phyloP scores from a whole-genome alignment of 768 basidiomycete species.

The Mycena amicta region DNA sequence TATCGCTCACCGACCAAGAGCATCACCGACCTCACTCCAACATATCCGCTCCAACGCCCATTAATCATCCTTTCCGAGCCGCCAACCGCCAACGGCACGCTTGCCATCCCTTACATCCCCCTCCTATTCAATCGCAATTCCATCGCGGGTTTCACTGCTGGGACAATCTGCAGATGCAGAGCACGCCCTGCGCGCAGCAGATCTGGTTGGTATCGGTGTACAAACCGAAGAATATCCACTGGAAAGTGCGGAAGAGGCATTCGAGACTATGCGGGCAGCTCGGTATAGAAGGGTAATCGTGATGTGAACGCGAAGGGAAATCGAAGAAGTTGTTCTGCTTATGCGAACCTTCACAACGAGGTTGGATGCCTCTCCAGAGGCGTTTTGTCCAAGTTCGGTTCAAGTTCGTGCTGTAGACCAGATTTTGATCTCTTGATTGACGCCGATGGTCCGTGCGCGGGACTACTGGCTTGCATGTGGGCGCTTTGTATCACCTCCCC shows the following conservation, averaged over 20 bases:
- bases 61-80: not conserved
- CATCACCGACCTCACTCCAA: constrained; percentile 14
- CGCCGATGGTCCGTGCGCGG: too few relatives aligned
- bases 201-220: constrained; percentile 12
- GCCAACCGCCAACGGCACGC: not conserved
- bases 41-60: constrained; percentile 19
- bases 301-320: too few relatives aligned
- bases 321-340: too few relatives aligned
- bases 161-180: constrained; percentile 14
- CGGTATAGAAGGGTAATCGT: constrained; percentile 13
- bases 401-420: too few relatives aligned
- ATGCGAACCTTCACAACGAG: too few relatives aligned
- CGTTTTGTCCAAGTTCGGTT: too few relatives aligned
- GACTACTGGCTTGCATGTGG: too few relatives aligned
- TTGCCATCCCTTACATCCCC: constrained; percentile 11
- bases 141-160: constrained; percentile 27
- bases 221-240: constrained; percentile 13
- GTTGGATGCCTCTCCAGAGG: too few relatives aligned
- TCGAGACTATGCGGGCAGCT: constrained; percentile 2
- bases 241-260: constrained; percentile 18
- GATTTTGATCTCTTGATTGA: too few relatives aligned
- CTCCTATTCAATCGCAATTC: constrained; percentile 25
- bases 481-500: too few relatives aligned
- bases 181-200: constrained; percentile 10
- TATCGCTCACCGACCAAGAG: not conserved